Percentiles rank a stretch among this genome's conserved stretches.
Conservation (phyloP, 148 eudicot species). For the Camellia lanceoleosa region DNA sequence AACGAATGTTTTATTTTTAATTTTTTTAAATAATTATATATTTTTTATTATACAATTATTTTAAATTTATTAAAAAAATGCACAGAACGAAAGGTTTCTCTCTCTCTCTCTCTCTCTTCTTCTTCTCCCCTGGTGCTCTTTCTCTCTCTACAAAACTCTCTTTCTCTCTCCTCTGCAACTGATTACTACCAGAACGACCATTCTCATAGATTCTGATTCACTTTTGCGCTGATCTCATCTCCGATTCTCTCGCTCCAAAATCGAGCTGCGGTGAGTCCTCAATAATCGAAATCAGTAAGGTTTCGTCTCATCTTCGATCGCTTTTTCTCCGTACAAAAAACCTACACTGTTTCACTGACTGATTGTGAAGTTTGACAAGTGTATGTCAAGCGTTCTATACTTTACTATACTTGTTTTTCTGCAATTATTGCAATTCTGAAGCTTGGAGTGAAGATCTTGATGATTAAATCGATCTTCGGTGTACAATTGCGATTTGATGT, state of each 20-base stretch:
- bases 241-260: slow-evolving; percentile 13
- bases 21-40: too few relatives aligned
- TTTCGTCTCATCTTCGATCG: slow-evolving; percentile 8
- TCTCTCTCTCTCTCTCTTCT: too few relatives aligned
- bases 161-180: slow-evolving; percentile 22
- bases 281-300: slow-evolving; percentile 11
- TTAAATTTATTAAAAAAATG: too few relatives aligned
- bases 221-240: slow-evolving; percentile 21
- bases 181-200: slow-evolving; percentile 25
- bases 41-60: too few relatives aligned
- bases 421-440: slow-evolving; percentile 6
- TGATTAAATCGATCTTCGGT: background rate
- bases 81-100: too few relatives aligned
- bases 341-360: slow-evolving; percentile 6
- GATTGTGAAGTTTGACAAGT: slow-evolving; percentile 8
- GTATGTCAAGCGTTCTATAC: background rate
- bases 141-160: background rate
- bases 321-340: background rate
- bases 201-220: slow-evolving; percentile 7
- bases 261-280: slow-evolving; percentile 18
- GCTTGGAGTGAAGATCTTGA: slow-evolving; percentile 3
- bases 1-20: too few relatives aligned
- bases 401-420: background rate
- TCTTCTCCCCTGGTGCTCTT: too few relatives aligned
- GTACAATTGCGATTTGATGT: background rate